Evolutionary conservation across 1,284 basidiomycete species (phyloP).

Genomic region (Mycosarcoma mackinlayi): DNA sequence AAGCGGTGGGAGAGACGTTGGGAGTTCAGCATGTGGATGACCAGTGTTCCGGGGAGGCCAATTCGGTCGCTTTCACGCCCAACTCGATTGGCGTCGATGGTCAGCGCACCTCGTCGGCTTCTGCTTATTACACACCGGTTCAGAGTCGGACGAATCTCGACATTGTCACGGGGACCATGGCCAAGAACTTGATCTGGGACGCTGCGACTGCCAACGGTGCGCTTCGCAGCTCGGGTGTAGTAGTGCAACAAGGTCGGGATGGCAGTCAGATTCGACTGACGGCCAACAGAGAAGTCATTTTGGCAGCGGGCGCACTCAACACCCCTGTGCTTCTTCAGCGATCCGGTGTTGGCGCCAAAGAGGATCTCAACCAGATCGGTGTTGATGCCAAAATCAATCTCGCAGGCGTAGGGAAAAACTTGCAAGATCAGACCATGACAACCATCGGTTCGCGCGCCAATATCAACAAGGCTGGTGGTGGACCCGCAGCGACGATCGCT

Average conservation of each 20-base stretch:
- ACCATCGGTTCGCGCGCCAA: slow-evolving; percentile 47
- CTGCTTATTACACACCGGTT: slow-evolving; percentile 71
- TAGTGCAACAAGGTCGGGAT: slow-evolving; percentile 13
- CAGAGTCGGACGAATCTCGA: slow-evolving; percentile 75
- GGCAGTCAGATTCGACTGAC: slow-evolving; percentile 50
- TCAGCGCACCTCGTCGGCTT: slow-evolving; percentile 68
- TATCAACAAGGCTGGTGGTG: slow-evolving; percentile 50
- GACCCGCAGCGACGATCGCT: slow-evolving; percentile 58
- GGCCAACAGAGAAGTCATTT: slow-evolving; percentile 69
- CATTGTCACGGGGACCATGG: slow-evolving; percentile 70
- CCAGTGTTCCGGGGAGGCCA: slow-evolving; percentile 74
- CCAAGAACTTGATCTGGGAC: slow-evolving; percentile 60
- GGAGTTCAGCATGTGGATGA: slow-evolving; percentile 72
- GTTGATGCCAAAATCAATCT: slow-evolving; percentile 65
- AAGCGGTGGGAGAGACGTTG: slow-evolving; percentile 72
- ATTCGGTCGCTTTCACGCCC: slow-evolving; percentile 74
- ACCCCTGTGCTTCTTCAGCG: slow-evolving; percentile 70
- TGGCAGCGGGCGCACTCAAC: slow-evolving; percentile 70
- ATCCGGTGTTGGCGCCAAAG: slow-evolving; percentile 69
- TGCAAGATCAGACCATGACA: slow-evolving; percentile 70
- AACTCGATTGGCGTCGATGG: slow-evolving; percentile 47
- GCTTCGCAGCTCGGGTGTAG: slow-evolving; percentile 27
- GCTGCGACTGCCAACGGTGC: slow-evolving; percentile 12
- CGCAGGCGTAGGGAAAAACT: slow-evolving; percentile 68
- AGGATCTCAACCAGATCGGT: slow-evolving; percentile 64